These are phyloP conservation scores for Tremella yokohamensis DNA, from an alignment of 768 basidiomycete species.

Conservation along the genomic window DNA sequence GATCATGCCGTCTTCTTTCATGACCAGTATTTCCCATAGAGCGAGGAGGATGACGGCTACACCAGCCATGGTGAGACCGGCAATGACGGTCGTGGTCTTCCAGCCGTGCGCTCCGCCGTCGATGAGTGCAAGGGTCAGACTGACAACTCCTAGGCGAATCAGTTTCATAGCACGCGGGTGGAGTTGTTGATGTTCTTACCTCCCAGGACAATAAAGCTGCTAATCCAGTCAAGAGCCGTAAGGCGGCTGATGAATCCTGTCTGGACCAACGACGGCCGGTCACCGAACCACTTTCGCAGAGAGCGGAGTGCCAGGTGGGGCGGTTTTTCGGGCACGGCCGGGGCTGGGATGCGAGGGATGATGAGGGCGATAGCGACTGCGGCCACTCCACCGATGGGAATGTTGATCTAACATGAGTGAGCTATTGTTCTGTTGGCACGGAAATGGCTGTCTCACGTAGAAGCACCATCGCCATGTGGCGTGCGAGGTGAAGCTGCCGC, in stretches of 20 bases:
- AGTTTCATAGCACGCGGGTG: not conserved
- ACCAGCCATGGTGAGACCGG: constrained; percentile 11
- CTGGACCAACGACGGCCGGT: constrained; percentile 1
- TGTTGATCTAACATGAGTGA: constrained; percentile 58
- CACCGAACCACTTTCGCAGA: constrained; percentile 9
- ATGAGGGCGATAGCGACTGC: constrained; percentile 62
- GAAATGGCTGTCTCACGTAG: constrained; percentile 1
- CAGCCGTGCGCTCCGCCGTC: constrained; percentile 12
- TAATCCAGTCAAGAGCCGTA: constrained; percentile 11
- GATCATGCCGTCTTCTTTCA: constrained; percentile 18
- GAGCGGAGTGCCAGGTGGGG: not conserved
- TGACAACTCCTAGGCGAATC: constrained; percentile 6
- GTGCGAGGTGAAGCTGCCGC: constrained; percentile 54
- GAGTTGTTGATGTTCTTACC: not conserved
- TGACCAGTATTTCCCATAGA: constrained; percentile 13
- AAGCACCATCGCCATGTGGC: constrained; percentile 19
- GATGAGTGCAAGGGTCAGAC: constrained; percentile 11
- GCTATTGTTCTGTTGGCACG: not conserved
- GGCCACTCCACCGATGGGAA: constrained; percentile 60
- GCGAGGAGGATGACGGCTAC: constrained; percentile 11
- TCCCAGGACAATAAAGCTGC: constrained; percentile 10
- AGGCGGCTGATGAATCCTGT: not conserved
- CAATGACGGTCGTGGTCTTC: constrained; percentile 11
- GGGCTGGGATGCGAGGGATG: constrained; percentile 54
- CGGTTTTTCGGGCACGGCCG: no score